A percentile compares a stretch with the other conserved stretches of the same genome.
Evolutionary conservation across 768 basidiomycete species (phyloP).

Genomic region (Kwoniella newhampshirensis): DNA sequence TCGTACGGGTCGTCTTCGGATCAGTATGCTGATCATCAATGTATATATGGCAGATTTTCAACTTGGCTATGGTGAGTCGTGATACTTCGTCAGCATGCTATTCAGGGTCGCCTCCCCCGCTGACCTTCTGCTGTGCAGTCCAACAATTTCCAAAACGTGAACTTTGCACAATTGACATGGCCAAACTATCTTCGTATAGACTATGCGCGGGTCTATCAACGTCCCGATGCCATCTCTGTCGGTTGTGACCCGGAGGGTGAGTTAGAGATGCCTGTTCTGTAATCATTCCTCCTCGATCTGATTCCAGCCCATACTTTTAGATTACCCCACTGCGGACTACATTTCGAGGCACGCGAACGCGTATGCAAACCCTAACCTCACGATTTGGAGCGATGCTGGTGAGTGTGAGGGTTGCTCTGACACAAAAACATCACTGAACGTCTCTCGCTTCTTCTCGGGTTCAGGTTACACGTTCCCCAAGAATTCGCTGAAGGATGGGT

Average conservation of each 20-base stretch:
- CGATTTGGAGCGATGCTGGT: constrained; percentile 57
- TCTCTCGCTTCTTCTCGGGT: neutral
- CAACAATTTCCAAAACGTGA: constrained; percentile 69
- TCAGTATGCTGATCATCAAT: too few species aligned
- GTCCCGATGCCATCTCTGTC: constrained; percentile 59
- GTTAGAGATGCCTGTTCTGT: constrained; percentile 7
- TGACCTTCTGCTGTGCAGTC: constrained; percentile 20
- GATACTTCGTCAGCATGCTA: neutral
- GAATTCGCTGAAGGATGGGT: constrained; percentile 60
- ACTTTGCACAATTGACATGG: constrained; percentile 69
- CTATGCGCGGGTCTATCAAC: constrained; percentile 87
- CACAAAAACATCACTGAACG: neutral
- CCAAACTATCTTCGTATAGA: constrained; percentile 78
- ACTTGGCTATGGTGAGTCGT: constrained; percentile 28
- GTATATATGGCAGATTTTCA: constrained; percentile 30
- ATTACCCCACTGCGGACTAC: constrained; percentile 78
- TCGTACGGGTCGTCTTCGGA: too few species aligned
- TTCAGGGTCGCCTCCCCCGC: neutral
- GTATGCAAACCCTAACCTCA: constrained; percentile 67
- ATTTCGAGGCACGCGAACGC: constrained; percentile 70
- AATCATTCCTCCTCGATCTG: neutral
- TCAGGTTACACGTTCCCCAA: constrained; percentile 60
- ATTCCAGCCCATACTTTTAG: constrained; percentile 63
- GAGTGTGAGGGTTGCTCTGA: neutral
- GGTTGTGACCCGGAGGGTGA: constrained; percentile 48